A percentile compares a stretch with the other conserved stretches of the same genome.
Conservation (phyloP, 73 alveolate genomes). For the Tetrahymena thermophila region DNA sequence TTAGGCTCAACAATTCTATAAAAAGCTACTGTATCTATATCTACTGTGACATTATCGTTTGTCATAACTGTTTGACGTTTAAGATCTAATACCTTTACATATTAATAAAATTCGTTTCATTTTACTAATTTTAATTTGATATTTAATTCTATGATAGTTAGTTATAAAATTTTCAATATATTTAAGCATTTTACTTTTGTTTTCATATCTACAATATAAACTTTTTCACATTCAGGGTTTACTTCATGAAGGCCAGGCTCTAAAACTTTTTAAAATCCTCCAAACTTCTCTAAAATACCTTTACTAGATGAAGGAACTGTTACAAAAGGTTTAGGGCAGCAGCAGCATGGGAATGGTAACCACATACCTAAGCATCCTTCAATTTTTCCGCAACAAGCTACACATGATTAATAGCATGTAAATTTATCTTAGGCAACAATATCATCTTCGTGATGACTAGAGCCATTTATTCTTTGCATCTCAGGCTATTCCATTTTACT, state of each 20-base stretch:
- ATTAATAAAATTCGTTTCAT: too few relatives aligned
- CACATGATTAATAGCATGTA: slow-evolving; percentile 29
- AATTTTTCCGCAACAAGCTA: slow-evolving; percentile 29
- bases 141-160: background rate
- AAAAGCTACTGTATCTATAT: slow-evolving; percentile 34
- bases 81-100: slow-evolving; percentile 1
- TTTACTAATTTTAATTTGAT: too few relatives aligned
- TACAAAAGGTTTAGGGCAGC: slow-evolving; percentile 33
- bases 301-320: slow-evolving; percentile 19
- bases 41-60: slow-evolving; percentile 37
- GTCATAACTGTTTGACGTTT: slow-evolving; percentile 16
- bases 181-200: background rate
- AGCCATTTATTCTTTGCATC: background rate
- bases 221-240: slow-evolving; percentile 14
- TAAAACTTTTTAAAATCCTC: slow-evolving; percentile 26
- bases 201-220: background rate
- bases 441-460: background rate
- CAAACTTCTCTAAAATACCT: slow-evolving; percentile 27
- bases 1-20: slow-evolving; percentile 30
- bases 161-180: background rate
- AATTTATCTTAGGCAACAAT: background rate
- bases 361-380: slow-evolving; percentile 36
- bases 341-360: slow-evolving; percentile 36
- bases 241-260: slow-evolving; percentile 43
- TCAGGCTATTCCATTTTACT: background rate